Evolutionary conservation across 805 yeast species (phyloP).

Genomic region (Saccharomyces cerevisiae): DNA sequence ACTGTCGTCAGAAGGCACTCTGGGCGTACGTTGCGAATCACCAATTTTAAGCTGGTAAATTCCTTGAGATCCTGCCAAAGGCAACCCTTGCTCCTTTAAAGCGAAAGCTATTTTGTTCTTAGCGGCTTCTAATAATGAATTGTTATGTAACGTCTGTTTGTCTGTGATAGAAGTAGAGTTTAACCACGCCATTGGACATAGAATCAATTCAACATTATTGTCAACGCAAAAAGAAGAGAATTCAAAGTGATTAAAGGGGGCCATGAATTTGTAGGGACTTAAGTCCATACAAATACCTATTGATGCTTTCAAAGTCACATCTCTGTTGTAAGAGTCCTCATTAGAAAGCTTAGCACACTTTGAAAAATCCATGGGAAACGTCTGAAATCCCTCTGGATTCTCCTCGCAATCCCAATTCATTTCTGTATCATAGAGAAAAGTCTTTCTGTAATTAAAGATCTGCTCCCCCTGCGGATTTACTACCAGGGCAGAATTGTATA

Average conservation of each 20-base stretch:
- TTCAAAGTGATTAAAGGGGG: constrained; percentile 71
- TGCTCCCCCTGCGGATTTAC: constrained; percentile 50
- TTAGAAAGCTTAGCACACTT: constrained; percentile 4
- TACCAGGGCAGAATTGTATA: constrained; percentile 67
- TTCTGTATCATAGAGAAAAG: constrained; percentile 71
- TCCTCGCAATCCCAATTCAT: constrained; percentile 72
- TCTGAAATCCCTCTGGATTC: constrained; percentile 51
- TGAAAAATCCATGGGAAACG: constrained; percentile 37
- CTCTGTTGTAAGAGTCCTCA: constrained; percentile 11
- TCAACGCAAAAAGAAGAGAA: constrained; percentile 47
- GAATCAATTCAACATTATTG: constrained; percentile 44
- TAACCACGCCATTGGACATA: constrained; percentile 88
- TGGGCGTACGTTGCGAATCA: neutral
- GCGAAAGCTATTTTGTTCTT: neutral
- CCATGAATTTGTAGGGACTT: constrained; percentile 75
- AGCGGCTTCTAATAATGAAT: neutral
- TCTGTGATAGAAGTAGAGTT: constrained; percentile 37
- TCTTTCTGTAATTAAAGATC: constrained; percentile 63
- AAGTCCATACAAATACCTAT: constrained; percentile 93
- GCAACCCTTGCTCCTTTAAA: constrained; percentile 12
- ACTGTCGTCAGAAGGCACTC: constrained; percentile 1
- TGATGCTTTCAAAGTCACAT: constrained; percentile 36
- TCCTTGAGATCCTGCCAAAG: constrained; percentile 22
- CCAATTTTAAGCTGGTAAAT: constrained; percentile 17
- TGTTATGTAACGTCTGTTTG: neutral